Percentiles rank a stretch among this genome's conserved stretches.
These are phyloP conservation scores for Rhodomyrtus psidioides DNA, from an alignment of 441 rosid genomes.

Conservation along the genomic window DNA sequence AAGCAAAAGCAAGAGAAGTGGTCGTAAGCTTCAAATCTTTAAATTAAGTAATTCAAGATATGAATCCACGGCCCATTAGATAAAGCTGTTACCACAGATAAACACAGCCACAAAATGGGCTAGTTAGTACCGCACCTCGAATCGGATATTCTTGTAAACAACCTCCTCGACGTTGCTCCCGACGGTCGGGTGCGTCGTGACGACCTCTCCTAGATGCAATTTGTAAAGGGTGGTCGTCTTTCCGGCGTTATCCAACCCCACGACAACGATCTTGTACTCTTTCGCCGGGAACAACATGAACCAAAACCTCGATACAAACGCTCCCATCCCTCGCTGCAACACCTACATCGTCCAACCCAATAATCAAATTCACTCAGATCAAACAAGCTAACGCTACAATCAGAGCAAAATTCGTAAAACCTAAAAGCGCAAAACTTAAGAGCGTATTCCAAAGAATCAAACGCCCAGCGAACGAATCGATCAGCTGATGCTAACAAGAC, in stretches of 20 bases:
- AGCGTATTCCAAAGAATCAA: background rate
- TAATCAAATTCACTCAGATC: background rate
- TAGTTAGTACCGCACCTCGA: constrained; percentile 42
- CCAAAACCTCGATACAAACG: constrained; percentile 80
- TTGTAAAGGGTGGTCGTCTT: constrained; percentile 98
- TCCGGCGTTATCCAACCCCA: constrained; percentile 97
- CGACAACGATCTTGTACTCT: constrained; percentile 96
- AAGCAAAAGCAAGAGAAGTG: background rate
- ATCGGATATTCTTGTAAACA: constrained; percentile 88
- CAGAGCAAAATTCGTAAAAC: background rate
- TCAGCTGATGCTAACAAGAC: background rate
- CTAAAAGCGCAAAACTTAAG: background rate
- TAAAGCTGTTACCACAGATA: background rate
- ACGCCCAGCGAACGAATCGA: background rate
- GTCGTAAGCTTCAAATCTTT: background rate
- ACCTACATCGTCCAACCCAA: background rate
- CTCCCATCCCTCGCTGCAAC: constrained; percentile 47
- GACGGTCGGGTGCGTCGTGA: constrained; percentile 95
- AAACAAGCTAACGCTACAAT: background rate
- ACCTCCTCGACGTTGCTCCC: constrained; percentile 99
- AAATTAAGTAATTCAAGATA: background rate
- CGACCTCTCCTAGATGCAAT: constrained; percentile 92
- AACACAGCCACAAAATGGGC: background rate
- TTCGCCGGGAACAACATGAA: constrained; percentile 95
- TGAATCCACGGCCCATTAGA: background rate